Conservation (phyloP, 2,329 filamentous ascomycete species). For the Metarhizium humberi region DNA sequence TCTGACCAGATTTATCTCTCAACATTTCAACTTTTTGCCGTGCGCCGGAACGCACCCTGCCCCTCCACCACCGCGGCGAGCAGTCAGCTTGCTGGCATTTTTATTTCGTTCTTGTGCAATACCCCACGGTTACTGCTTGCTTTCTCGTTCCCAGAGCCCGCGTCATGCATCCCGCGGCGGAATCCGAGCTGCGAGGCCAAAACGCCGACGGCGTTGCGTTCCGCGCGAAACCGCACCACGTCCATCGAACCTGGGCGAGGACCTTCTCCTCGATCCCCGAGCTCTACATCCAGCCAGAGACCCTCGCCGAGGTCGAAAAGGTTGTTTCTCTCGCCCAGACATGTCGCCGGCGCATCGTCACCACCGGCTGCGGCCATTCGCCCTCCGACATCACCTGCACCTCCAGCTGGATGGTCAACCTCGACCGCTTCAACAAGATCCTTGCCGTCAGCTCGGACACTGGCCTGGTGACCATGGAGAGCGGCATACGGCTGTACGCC, state of each 20-base stretch:
- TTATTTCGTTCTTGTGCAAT: not conserved
- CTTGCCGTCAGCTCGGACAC: slow-evolving; percentile 58
- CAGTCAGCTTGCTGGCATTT: not conserved
- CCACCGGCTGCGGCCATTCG: slow-evolving; percentile 86
- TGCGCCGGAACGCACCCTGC: not conserved
- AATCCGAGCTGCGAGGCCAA: slow-evolving; percentile 21
- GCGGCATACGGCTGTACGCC: slow-evolving; percentile 74
- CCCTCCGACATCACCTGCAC: slow-evolving; percentile 89
- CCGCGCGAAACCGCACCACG: slow-evolving; percentile 60
- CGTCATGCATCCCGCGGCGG: slow-evolving; percentile 27
- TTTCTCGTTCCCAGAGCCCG: not conserved
- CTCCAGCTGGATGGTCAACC: slow-evolving; percentile 87
- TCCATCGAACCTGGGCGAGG: slow-evolving; percentile 88
- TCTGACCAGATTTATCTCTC: not conserved
- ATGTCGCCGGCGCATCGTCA: slow-evolving; percentile 73
- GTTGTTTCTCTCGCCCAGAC: slow-evolving; percentile 68
- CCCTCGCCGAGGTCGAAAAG: slow-evolving; percentile 74
- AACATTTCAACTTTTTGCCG: not conserved
- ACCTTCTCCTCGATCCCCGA: slow-evolving; percentile 86
- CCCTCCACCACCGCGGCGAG: not conserved
- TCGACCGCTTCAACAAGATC: slow-evolving; percentile 72
- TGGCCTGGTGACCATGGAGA: slow-evolving; percentile 66
- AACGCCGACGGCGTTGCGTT: slow-evolving; percentile 52
- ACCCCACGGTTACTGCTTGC: too few species aligned
- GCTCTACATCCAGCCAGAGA: slow-evolving; percentile 79